Evolutionary conservation across 1,139 yeast genomes (phyloP).

Genomic region (Debaryomycetaceae sp.): DNA sequence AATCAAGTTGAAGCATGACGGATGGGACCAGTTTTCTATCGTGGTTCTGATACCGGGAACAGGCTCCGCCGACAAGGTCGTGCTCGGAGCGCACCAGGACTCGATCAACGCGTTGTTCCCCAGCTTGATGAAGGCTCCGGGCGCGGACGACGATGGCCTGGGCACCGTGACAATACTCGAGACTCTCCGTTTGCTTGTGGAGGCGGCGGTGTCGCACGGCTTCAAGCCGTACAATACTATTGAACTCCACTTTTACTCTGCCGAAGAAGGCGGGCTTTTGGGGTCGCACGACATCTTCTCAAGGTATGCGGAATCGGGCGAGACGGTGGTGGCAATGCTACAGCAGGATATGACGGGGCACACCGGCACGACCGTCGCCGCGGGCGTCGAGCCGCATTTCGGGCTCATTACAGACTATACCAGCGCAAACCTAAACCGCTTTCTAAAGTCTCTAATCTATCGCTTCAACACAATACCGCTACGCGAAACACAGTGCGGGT

Average conservation of each 20-base stretch:
- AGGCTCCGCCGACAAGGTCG: conserved; percentile 31
- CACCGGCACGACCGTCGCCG: conserved; percentile 42
- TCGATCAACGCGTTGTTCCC: conserved; percentile 71
- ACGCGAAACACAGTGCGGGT: conserved; percentile 74
- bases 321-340: conserved; percentile 66
- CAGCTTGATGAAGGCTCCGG: conserved; percentile 67
- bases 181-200: conserved; percentile 52
- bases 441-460: conserved; percentile 49
- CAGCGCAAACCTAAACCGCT: conserved; percentile 45
- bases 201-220: conserved; percentile 19
- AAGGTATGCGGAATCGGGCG: conserved; percentile 34
- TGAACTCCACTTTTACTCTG: conserved; percentile 91
- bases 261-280: conserved; percentile 86
- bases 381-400: conserved; percentile 56
- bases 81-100: conserved; percentile 88
- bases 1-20: conserved; percentile 21
- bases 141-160: conserved; percentile 93
- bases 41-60: conserved; percentile 31
- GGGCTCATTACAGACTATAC: conserved; percentile 77
- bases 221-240: conserved; percentile 59
- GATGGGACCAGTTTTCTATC: conserved; percentile 36
- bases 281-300: conserved; percentile 78
- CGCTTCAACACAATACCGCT: conserved; percentile 58
- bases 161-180: conserved; percentile 78
- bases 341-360: conserved; percentile 97